Evolutionary conservation across 352 stramenopile genomes (phyloP).

Genomic region (Pythium phragmitis): DNA sequence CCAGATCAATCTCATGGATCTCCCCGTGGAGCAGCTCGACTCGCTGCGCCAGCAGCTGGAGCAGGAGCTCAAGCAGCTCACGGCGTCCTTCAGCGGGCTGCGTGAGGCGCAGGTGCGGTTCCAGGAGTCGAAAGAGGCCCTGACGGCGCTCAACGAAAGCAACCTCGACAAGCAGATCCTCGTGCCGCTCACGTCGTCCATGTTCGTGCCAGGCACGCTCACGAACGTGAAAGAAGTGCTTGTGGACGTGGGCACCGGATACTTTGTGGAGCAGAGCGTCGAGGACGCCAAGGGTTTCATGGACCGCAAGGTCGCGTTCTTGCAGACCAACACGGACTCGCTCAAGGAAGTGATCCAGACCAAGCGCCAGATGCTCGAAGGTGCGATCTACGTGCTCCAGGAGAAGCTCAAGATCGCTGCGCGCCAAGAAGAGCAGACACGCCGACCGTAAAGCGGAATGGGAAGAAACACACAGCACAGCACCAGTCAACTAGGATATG

Average conservation of each 20-base stretch:
- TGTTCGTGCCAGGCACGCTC: constrained; percentile 92
- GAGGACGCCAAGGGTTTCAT: constrained; percentile 91
- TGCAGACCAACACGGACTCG: constrained; percentile 93
- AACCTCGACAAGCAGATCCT: constrained; percentile 87
- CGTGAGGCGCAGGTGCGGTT: constrained; percentile 80
- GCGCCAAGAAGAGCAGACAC: constrained; percentile 26
- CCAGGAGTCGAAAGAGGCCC: constrained; percentile 74
- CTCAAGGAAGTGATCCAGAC: constrained; percentile 85
- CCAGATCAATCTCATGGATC: constrained; percentile 75
- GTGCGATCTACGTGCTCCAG: constrained; percentile 83
- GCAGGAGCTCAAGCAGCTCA: constrained; percentile 80
- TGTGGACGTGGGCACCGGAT: constrained; percentile 94
- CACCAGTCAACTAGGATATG: neutral
- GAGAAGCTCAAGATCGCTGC: constrained; percentile 69
- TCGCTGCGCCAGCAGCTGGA: constrained; percentile 89
- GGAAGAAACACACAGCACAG: neutral
- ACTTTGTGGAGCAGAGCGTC: constrained; percentile 92
- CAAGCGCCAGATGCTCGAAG: constrained; percentile 83
- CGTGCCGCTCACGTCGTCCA: constrained; percentile 93
- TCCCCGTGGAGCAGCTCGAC: constrained; percentile 93
- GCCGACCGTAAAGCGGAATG: neutral
- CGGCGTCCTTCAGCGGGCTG: constrained; percentile 61
- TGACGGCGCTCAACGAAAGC: constrained; percentile 48
- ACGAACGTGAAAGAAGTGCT: constrained; percentile 86
- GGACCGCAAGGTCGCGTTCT: constrained; percentile 90